Evolutionary conservation across 2,329 filamentous ascomycete genomes (phyloP), one percentile per base, ranked within the genome.

Genomic region (Colletotrichum ledebouriae): DNA sequence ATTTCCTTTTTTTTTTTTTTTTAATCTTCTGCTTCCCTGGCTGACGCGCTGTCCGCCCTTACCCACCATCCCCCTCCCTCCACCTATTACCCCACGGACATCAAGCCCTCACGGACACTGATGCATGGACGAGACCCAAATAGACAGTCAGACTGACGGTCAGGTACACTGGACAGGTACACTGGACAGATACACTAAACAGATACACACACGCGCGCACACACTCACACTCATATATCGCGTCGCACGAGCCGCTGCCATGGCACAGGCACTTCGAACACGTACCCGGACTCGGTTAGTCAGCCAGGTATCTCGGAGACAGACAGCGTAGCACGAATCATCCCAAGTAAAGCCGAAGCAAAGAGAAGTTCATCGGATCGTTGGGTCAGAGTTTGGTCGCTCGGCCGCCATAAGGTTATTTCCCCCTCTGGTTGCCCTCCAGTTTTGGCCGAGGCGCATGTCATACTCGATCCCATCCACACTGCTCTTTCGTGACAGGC

Each of bases 171-270:
- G 15, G n/a, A n/a, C n/a, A n/a, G n/a, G n/a, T n/a, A n/a, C n/a
- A 2, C 37, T 29, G 9, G 37, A 15, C 9, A 39, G 37, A 29
- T 7, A 29, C 3, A 39, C 11, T 29, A 53, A 2, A 22, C 7
- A 37, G 34, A 12, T 6, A 37, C 3, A 37, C 34, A 37, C 3
- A 37, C 34, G 7, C 3, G 4, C 22, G 4, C 3, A 6, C 34
- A 33, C 20, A 37, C 50, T 39, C 33, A 37, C 17, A 39, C 17
- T 22, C 6, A 39, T 13, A 25, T 33, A 39, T 15, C 50, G 50
- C 29, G 50, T 55, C 33, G 52, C 52, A 37, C 52, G 33, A 55
- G 52, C 52, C 52, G 52, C 52, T 20, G 52, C 52, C 33, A 20
- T 17, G 52, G 52, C n/a, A 55, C 5, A 22, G 33, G 52, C 34